Conservation (phyloP, 495 filamentous ascomycete species). For the Melanomma pulvis-pyrius region DNA sequence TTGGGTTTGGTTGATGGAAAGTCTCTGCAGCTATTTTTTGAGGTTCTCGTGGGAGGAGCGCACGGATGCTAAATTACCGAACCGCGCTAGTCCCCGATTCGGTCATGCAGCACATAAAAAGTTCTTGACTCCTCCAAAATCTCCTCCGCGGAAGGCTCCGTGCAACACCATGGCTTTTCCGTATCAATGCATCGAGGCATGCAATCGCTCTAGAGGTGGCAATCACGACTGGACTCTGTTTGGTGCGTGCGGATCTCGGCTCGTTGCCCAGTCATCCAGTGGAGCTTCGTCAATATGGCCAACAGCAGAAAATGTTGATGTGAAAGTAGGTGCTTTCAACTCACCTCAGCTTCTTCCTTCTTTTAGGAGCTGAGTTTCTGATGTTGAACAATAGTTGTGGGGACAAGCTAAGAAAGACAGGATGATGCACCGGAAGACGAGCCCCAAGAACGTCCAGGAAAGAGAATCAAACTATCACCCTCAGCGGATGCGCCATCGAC, state of each 20-base stretch:
- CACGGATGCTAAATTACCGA: conserved; percentile 1
- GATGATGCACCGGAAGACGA: conserved; percentile 36
- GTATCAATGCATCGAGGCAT: conserved; percentile 58
- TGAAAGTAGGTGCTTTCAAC: conserved; percentile 13
- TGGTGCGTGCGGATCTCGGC: conserved; percentile 57
- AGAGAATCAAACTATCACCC: conserved; percentile 55
- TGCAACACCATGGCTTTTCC: conserved; percentile 45
- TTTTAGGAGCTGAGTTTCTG: background rate
- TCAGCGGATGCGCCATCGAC: conserved; percentile 9
- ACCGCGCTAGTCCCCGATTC: conserved; percentile 8
- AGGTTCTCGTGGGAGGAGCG: conserved; percentile 9
- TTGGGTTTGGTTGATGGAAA: background rate
- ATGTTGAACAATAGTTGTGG: background rate
- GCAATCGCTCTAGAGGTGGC: conserved; percentile 39
- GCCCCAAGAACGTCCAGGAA: conserved; percentile 52
- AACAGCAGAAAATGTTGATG: background rate
- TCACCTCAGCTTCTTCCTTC: background rate
- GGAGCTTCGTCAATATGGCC: conserved; percentile 44
- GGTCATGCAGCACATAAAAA: background rate
- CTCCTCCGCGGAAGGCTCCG: background rate
- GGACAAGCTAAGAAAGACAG: conserved; percentile 22
- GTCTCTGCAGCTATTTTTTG: background rate
- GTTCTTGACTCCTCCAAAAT: background rate
- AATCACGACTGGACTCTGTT: conserved; percentile 51
- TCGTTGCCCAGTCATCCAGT: conserved; percentile 60